phyloP scores from a whole-genome alignment of 345 rosid species.

The Orychophragmus violaceus region DNA sequence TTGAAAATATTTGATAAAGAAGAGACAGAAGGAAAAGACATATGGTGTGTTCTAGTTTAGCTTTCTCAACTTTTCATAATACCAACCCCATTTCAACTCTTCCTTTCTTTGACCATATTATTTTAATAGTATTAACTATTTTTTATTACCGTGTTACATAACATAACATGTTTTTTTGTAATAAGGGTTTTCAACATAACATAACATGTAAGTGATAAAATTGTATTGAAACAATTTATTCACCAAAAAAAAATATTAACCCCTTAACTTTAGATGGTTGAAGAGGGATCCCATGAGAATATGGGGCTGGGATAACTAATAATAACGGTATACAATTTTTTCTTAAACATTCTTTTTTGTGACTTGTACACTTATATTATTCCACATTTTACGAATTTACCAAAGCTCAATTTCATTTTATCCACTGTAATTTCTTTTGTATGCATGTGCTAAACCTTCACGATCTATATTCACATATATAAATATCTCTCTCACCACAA shows the following conservation, averaged over 20 bases:
- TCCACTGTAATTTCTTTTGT: neutral
- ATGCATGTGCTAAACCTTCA: slow-evolving; percentile 20
- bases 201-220: neutral
- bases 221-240: neutral
- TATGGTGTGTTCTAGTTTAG: neutral
- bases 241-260: neutral
- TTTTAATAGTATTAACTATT: neutral
- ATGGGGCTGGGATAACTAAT: neutral
- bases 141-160: neutral
- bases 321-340: neutral
- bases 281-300: slow-evolving; percentile 4
- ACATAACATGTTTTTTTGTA: too few relatives aligned
- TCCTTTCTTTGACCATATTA: slow-evolving; percentile 22
- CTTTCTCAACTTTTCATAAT: slow-evolving; percentile 23
- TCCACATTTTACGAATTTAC: neutral
- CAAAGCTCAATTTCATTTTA: slow-evolving; percentile 3
- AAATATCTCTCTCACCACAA: slow-evolving; percentile 21
- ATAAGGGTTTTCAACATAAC: too few relatives aligned
- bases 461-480: slow-evolving; percentile 31
- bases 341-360: neutral
- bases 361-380: neutral
- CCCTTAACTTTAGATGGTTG: neutral
- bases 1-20: neutral
- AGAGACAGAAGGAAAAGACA: slow-evolving; percentile 3
- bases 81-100: slow-evolving; percentile 20